Conservation (phyloP, 108 stramenopile genomes). For the Cylindrotheca fusiformis region DNA sequence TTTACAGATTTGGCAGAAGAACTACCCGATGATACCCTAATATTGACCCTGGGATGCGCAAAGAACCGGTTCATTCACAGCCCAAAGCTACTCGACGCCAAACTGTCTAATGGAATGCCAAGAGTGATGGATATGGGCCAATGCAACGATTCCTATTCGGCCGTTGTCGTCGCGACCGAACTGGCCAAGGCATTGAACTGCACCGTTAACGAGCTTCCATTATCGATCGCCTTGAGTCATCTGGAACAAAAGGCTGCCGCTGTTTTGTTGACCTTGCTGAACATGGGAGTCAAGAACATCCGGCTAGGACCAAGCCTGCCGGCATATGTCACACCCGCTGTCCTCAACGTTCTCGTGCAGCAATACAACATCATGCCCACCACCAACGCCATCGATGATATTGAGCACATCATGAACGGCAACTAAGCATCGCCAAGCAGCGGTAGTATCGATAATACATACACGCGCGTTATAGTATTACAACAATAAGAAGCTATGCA, state of each 20-base stretch:
- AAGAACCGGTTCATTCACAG: conserved; percentile 74
- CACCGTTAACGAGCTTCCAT: conserved; percentile 76
- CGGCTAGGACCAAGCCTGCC: conserved; percentile 70
- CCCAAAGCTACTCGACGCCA: conserved; percentile 45
- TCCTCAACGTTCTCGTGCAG: conserved; percentile 55
- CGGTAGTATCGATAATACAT: neutral
- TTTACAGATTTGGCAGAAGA: conserved; percentile 75
- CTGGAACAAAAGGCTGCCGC: conserved; percentile 91
- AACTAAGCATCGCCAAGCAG: conserved; percentile 29
- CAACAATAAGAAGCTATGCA: too few species aligned
- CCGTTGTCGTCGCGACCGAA: conserved; percentile 78
- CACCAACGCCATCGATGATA: conserved; percentile 51
- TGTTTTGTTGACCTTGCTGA: conserved; percentile 68
- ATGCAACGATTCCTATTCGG: conserved; percentile 82
- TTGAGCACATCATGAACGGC: conserved; percentile 63
- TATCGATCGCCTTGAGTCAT: conserved; percentile 49
- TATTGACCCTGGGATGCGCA: conserved; percentile 81
- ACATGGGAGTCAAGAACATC: conserved; percentile 82
- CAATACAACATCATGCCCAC: conserved; percentile 72
- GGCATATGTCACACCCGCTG: conserved; percentile 69
- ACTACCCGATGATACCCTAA: conserved; percentile 64
- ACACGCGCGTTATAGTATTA: neutral
- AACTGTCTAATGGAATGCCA: conserved; percentile 68
- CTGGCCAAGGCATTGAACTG: conserved; percentile 75
- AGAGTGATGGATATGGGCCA: conserved; percentile 87